Base-by-base conservation (phyloP, 202 grass and related monocot genomes). In the Eragrostis tef region DNA sequence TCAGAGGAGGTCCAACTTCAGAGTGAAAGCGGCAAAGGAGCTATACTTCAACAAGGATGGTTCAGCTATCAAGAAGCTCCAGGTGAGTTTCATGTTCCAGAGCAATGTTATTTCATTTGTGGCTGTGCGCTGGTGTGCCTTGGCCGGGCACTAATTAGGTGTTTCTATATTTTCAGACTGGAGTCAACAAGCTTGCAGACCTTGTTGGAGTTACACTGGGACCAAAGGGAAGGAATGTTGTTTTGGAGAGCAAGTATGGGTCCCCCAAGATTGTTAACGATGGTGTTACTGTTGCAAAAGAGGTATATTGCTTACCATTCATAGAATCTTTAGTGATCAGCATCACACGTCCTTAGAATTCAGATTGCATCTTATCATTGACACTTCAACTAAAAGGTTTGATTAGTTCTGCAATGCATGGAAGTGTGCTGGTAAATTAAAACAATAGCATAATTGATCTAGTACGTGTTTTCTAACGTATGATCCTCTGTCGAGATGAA, bases 1-100 rank as follows among this genome's bases (percentile, higher is more conserved):
- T 26, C 87, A 88, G 71, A 91, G 90, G 77, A 91, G 78, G 86
- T 72, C 84, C 78, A 90, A 70, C 77, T 88, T 80, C 52, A 96
- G 88, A 79, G 84, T 99, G 10, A 99, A 83, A 71, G 96, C 96
- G 27, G 96, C 96, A 0, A 99, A 99, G 89, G 96, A 99, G 64
- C 77, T 98, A 5, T 98, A 98, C 79, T 98, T 98, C 83, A 98
- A 98, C 83, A 98, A 98, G 85, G 96, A 98, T 79, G 96, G 92
- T 2, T 98, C 90, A 22, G 92, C 96, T 75, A 95, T 25, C 78
- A 98, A 91, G 83, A 99, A 93, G 70, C 90, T 99, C 14, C 96
- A 99, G 88, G 96, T 92, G 60, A 83, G 70, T 34, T 78, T 75
- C 53, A 54, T 36, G 3, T 31, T 60, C 12, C 59, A 6, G 15